Conservation (phyloP, 139 green algal genomes). For the Pseudopediastrum boryanum region DNA sequence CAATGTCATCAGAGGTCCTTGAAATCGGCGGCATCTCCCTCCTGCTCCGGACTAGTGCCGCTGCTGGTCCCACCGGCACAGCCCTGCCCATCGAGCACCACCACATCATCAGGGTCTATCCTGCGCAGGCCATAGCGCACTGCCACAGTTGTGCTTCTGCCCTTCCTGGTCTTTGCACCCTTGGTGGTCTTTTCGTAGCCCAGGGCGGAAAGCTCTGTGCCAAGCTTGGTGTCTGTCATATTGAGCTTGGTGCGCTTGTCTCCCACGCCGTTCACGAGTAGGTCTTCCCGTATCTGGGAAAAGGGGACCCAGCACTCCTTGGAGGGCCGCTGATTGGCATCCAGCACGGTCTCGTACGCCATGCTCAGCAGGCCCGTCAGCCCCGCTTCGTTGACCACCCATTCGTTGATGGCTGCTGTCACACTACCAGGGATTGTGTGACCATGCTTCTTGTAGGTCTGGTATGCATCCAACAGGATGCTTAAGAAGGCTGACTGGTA, state of each 20-base stretch:
- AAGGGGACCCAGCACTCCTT: not conserved
- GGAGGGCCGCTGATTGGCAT: not conserved
- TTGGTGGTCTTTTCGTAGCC: no score
- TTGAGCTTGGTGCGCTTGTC: not conserved
- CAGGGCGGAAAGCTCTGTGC: no score
- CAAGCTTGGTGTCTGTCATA: no score
- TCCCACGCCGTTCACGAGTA: slow-evolving; percentile 5
- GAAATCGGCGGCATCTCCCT: no score
- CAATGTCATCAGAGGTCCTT: no score
- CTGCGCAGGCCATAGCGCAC: no score
- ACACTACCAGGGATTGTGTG: slow-evolving; percentile 1
- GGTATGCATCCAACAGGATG: slow-evolving; percentile 16
- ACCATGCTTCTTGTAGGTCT: not conserved
- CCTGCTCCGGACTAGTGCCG: no score
- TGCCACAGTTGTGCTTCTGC: no score
- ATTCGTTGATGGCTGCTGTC: not conserved
- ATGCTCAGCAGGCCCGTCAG: not conserved
- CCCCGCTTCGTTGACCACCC: not conserved
- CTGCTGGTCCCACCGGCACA: no score
- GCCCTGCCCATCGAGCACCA: no score
- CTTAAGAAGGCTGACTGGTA: slow-evolving; percentile 9
- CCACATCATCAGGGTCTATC: no score
- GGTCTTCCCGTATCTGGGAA: not conserved
- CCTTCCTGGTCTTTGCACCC: no score
- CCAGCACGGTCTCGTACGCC: not conserved